These are phyloP conservation scores for Brettanomyces nanus DNA, from an alignment of 805 yeast species.

Conservation along the genomic window DNA sequence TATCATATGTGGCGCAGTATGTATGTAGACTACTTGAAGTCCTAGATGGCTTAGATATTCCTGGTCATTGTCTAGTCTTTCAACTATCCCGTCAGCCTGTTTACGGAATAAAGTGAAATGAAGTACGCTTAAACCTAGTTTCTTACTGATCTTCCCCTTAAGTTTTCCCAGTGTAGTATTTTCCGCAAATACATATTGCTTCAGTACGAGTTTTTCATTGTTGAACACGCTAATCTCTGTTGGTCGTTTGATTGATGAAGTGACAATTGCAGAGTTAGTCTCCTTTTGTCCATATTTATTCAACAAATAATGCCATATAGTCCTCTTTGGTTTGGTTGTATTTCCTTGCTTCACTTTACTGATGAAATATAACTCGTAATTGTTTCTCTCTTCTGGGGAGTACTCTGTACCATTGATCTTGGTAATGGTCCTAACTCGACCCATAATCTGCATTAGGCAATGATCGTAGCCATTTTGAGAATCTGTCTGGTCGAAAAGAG, in stretches of 20 bases:
- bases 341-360: constrained; percentile 34
- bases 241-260: not conserved
- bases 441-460: constrained; percentile 13
- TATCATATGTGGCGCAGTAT: too few relatives aligned
- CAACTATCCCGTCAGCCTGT: constrained; percentile 1
- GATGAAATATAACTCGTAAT: constrained; percentile 63
- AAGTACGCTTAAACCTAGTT: constrained; percentile 16
- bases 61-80: constrained; percentile 16
- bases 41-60: constrained; percentile 7
- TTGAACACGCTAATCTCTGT: not conserved
- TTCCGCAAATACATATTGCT: constrained; percentile 19
- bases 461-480: constrained; percentile 12
- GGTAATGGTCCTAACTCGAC: constrained; percentile 22
- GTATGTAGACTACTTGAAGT: too few relatives aligned
- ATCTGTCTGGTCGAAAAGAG: constrained; percentile 28
- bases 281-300: constrained; percentile 25
- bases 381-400: constrained; percentile 37
- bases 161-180: constrained; percentile 31
- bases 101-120: not conserved
- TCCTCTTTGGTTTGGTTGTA: constrained; percentile 13
- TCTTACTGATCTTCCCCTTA: constrained; percentile 23
- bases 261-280: not conserved
- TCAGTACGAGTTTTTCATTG: constrained; percentile 5
- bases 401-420: constrained; percentile 54
- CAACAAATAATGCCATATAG: constrained; percentile 37